Base-by-base conservation (phyloP, 306 rosid species). In the Vachellia collinsii region DNA sequence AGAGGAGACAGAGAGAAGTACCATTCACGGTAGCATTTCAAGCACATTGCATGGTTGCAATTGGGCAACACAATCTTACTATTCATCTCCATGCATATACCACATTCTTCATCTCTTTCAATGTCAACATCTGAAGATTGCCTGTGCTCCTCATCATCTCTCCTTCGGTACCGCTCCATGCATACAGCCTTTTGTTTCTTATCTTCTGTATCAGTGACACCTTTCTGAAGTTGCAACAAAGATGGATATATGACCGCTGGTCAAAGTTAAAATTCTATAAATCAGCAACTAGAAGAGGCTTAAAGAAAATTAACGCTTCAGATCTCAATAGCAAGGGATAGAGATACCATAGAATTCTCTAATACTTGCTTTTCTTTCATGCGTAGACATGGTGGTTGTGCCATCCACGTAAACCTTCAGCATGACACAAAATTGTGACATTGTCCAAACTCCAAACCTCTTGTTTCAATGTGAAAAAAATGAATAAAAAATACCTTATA, bases 91-190 rank as follows among this genome's bases (percentile, higher is more conserved):
- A 94, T 94, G 86, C 98, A 94, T 86, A 94, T 94, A 73, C 97
- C 98, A 64, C 98, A 94, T 80, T 94, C 98, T 81, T 94, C 97
- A 86, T 94, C 98, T 79, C 98, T 87, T 87, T 94, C 98, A 79
- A 86, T 82, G 72, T 94, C 97, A 51, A 85, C 84, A 71, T 94
- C 98, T 0, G 92, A 87, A 77, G 70, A 72, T 43, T 76, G 90
- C 71, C 81, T 58, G 22, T 63, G 67, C 61, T 88, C 97, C 72
- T 87, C 97, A 0, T 87, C 92, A 20, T 91, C 97, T 86, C 94
- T 89, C 81, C 84, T 90, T 34, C 94, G 77, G 72, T 92, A 94
- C 82, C 98, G 86, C 82, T 92, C 98, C 97, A 88, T 76, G 80
- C 97, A 92, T 13, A 90, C 88, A 59, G 88, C 94, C 83, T 92